Percentiles rank a stretch among this genome's conserved stretches.
phyloP scores from a whole-genome alignment of 2,329 filamentous ascomycete genomes.

The Diaporthe destruens region DNA sequence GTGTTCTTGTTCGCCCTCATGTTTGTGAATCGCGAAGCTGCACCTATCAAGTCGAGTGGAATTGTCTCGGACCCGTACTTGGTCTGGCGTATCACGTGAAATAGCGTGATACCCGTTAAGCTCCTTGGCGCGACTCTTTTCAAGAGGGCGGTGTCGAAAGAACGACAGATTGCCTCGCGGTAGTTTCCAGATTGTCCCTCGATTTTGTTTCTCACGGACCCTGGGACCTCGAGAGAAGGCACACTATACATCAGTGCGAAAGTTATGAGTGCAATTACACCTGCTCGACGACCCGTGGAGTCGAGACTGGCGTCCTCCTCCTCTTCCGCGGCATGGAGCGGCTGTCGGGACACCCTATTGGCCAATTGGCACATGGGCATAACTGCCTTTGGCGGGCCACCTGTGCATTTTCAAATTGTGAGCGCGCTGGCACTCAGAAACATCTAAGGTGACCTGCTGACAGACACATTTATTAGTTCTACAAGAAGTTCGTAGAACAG shows the following conservation, averaged over 20 bases:
- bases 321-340: neutral
- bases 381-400: conserved; percentile 75
- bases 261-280: neutral
- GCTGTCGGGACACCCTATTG: conserved; percentile 13
- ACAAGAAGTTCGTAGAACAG: conserved; percentile 13
- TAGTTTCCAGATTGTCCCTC: rapidly evolving
- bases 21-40: neutral
- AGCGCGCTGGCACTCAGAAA: conserved; percentile 38
- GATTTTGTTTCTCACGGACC: neutral
- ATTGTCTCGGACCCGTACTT: neutral
- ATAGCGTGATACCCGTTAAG: neutral
- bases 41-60: neutral
- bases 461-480: neutral
- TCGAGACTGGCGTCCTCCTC: neutral
- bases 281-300: neutral
- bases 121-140: neutral
- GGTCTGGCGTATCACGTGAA: conserved; percentile 9
- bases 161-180: neutral
- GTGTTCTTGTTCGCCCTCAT: neutral
- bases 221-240: too few relatives aligned
- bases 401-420: conserved; percentile 77
- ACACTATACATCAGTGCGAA: rapidly evolving
- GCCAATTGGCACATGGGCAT: conserved; percentile 72
- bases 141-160: conserved; percentile 1
- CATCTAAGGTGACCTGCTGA: neutral